Evolutionary conservation across 1,284 basidiomycete genomes (phyloP).

Genomic region (Tremellales sp.): DNA sequence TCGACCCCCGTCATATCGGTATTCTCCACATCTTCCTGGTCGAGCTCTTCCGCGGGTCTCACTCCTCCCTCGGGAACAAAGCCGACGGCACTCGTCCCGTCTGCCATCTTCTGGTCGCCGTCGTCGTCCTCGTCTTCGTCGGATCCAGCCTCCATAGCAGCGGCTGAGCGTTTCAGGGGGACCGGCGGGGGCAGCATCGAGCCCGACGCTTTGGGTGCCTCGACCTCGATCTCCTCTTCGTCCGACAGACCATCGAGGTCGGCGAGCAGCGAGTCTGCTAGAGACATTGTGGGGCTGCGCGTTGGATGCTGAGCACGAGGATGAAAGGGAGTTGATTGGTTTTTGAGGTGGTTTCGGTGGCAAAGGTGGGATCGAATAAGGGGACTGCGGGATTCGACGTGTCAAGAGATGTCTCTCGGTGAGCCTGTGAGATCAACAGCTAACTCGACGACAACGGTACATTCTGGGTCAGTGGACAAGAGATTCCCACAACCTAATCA

Average conservation of each 20-base stretch:
- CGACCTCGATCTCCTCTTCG: constrained; percentile 28
- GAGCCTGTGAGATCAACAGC: too few species aligned
- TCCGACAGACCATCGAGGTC: constrained; percentile 50
- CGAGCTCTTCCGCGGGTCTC: constrained; percentile 86
- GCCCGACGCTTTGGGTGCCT: constrained; percentile 16
- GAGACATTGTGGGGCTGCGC: constrained; percentile 36
- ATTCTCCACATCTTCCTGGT: constrained; percentile 83
- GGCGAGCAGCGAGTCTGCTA: constrained; percentile 49
- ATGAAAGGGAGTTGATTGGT: constrained; percentile 2
- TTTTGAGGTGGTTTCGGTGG: too few species aligned
- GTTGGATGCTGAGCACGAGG: neutral
- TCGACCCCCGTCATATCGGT: constrained; percentile 81
- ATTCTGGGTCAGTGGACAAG: too few species aligned
- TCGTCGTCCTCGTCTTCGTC: constrained; percentile 40
- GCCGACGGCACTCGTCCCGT: constrained; percentile 45
- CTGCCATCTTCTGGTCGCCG: constrained; percentile 39
- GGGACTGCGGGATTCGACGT: too few species aligned
- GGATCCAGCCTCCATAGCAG: constrained; percentile 25
- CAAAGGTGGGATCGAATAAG: too few species aligned
- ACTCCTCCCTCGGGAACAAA: constrained; percentile 86
- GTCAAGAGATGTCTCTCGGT: too few species aligned
- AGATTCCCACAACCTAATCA: too few species aligned
- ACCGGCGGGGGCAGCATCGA: constrained; percentile 42
- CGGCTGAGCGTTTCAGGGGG: constrained; percentile 26
- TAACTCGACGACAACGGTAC: too few species aligned